Base-by-base conservation (phyloP, 768 basidiomycete species). In the Coprinopsis sp. region DNA sequence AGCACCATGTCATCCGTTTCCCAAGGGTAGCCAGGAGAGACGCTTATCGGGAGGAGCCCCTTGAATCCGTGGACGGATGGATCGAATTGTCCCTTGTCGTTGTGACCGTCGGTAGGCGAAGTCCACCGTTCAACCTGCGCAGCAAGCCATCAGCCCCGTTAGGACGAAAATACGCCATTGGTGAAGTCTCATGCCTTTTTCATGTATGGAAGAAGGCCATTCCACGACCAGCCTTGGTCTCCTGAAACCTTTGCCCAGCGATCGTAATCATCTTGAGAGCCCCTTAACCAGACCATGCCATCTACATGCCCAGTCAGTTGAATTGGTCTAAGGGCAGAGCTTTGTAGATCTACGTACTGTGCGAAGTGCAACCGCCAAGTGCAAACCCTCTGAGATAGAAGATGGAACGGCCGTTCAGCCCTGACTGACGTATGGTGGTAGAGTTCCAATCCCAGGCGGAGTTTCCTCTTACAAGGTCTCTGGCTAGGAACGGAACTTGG, bases 201-300 rank as follows among this genome's bases (percentile, higher is more conserved):
- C 30, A 62, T 57, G 37, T 64, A 64, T 8, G 52, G 54, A n/a
- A 53, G 43, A 31, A 65, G 38, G 4, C 39, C 51, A 18, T 61
- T 53, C 65, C 65, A 67, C 7, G 61, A 59, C 67, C 64, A 67
- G 2, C 65, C 64, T 13, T 44, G 5, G 44, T 68, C 66, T 2
- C 60, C 58, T 2, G 63, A 59, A 5, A 61, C 36, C 3, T 37
- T 46, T 2, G 62, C 66, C 22, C 54, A 64, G 14, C 55, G 51
- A 43, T 68, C 53, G 22, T 51, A 68, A 33, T 68, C 66, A 21
- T 64, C 59, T 14, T 46, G 46, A 7, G 62, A 54, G 12, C 64
- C 63, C 34, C 64, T 56, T 11, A 55, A 60, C 44, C 60, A 65
- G 37, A 49, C 49, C 56, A 58, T 58, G 18, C 51, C 52, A 31